Percentiles rank a stretch among this genome's conserved stretches.
Evolutionary conservation across 306 rosid species (phyloP).

Genomic region (Medicago lupulina): DNA sequence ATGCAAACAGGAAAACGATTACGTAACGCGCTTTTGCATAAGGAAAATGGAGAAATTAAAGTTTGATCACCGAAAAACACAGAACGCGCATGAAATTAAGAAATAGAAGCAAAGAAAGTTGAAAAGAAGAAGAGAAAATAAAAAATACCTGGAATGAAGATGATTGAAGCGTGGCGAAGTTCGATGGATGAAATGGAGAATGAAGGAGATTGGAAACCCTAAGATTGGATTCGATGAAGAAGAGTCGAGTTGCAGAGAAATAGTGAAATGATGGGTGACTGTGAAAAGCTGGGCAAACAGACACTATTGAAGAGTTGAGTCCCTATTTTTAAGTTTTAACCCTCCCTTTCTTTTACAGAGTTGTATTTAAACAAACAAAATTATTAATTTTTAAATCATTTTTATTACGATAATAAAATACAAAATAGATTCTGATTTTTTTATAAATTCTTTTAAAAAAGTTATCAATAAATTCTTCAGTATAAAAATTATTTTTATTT

Average conservation of each 20-base stretch:
- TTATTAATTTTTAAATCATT: too few species aligned
- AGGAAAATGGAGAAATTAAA: constrained; percentile 4
- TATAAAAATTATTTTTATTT: too few species aligned
- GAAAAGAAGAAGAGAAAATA: not conserved
- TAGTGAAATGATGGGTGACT: not conserved
- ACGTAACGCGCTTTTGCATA: not conserved
- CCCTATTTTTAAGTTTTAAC: too few species aligned
- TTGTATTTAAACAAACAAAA: too few species aligned
- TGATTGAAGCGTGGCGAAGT: constrained; percentile 20
- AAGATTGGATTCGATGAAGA: not conserved
- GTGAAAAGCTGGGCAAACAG: too few species aligned
- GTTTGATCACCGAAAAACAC: not conserved
- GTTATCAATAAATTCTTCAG: too few species aligned
- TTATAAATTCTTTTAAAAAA: too few species aligned
- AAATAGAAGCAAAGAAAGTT: not conserved
- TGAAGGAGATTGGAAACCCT: constrained; percentile 20
- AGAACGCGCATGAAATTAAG: not conserved
- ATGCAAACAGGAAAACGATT: not conserved
- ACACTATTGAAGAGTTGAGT: too few species aligned
- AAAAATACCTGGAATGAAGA: constrained; percentile 35
- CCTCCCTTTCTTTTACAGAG: too few species aligned
- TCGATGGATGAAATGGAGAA: constrained; percentile 37
- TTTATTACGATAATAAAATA: too few species aligned
- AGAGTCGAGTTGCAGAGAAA: not conserved
- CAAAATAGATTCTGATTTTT: too few species aligned